Evolutionary conservation across 2,329 filamentous ascomycete genomes (phyloP).

Genomic region (Aureobasidium sp.): DNA sequence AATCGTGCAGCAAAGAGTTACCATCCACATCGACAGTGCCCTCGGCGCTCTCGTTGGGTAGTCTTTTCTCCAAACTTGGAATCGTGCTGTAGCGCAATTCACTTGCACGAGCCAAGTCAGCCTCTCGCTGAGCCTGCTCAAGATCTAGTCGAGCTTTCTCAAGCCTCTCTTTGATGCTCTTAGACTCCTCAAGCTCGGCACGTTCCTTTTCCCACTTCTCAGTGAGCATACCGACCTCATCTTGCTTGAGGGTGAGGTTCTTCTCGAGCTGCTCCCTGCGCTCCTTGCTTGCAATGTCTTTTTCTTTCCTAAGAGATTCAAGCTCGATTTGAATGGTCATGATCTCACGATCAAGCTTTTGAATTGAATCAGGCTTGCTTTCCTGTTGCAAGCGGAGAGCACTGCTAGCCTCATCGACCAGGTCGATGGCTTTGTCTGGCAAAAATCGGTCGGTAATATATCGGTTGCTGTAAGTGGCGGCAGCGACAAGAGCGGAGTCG

Average conservation of each 20-base stretch:
- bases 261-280: constrained; percentile 77
- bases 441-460: constrained; percentile 96
- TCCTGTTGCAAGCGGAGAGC: constrained; percentile 89
- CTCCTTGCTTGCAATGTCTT: constrained; percentile 80
- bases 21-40: constrained; percentile 32
- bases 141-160: constrained; percentile 80
- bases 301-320: constrained; percentile 90
- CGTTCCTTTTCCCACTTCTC: constrained; percentile 88
- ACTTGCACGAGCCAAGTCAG: constrained; percentile 83
- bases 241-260: constrained; percentile 67
- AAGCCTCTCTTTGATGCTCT: constrained; percentile 79
- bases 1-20: constrained; percentile 71
- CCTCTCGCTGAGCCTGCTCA: constrained; percentile 77
- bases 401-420: constrained; percentile 92
- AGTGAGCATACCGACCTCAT: constrained; percentile 66
- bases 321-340: constrained; percentile 97
- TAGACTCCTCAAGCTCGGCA: constrained; percentile 76
- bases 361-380: constrained; percentile 91
- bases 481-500: constrained; percentile 83
- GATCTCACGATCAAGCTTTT: constrained; percentile 85
- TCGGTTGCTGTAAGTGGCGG: constrained; percentile 84
- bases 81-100: constrained; percentile 86
- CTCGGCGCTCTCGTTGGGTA: constrained; percentile 67
- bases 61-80: constrained; percentile 67
- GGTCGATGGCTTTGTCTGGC: constrained; percentile 93